Base-by-base conservation (phyloP, 2,329 filamentous ascomycete genomes). In the Colletotrichum scovillei region DNA sequence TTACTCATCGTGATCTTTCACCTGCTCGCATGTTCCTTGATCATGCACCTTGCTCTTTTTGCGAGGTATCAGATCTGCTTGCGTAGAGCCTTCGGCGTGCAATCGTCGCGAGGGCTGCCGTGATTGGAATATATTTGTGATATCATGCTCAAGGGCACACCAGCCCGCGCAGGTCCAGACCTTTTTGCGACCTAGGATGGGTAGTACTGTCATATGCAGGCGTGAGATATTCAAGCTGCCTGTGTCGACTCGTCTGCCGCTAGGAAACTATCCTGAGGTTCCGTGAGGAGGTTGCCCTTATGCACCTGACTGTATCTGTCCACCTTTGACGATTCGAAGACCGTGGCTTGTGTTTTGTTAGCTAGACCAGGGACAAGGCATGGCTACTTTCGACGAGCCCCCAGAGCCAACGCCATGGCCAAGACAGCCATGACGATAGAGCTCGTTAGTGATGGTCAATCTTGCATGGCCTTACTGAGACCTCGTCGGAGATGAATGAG, bases 221-320 rank as follows among this genome's bases (percentile, higher is more conserved):
- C 66, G 56, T 67, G 68, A 67, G 63, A 59, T 32, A 52, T 26
- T 14, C 22, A 60, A 59, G 56, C 12, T 42, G 38, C 46, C 55
- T 65, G 9, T 49, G 30, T 59, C 26, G 67, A 55, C 67, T 38
- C 49, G 59, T 38, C 26, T 46, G 66, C 58, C 69, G 69, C 69
- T 69, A 72, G 69, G 66, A 72, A 69, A 19, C 28, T 26, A 42
- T 64, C 65, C 69, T 63, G 59, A 55, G 42, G 49, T 59, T 69
- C 58, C 69, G 66, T 62, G 38, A 11, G 59, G 73, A 66, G 73
- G 72, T 68, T 78, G 73, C 77, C 75, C 76, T 74, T 75, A 74
- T 77, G 76, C 76, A 76, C 60, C 63, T 57, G 49, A 28, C 69
- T 65, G 46, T 19, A 67, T 69, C 32, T 35, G 60, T 73, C 62